Evolutionary conservation across 139 green algal genomes (phyloP).

Genomic region (Yamagishiella unicocca): DNA sequence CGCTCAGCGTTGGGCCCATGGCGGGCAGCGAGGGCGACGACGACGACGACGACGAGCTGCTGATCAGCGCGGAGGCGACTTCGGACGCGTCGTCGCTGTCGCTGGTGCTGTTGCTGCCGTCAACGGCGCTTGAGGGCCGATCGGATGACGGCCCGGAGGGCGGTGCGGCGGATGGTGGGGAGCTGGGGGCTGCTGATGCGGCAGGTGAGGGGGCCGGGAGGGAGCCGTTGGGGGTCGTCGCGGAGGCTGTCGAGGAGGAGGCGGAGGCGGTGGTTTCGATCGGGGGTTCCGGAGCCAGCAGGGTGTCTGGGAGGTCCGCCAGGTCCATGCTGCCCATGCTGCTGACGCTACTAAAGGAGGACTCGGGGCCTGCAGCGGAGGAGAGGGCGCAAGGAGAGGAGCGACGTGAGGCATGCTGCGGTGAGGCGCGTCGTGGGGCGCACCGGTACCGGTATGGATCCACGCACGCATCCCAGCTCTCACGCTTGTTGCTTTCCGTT

Average conservation of each 20-base stretch:
- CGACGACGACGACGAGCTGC: neutral
- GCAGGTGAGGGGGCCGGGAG: neutral
- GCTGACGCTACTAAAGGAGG: slow-evolving; percentile 27
- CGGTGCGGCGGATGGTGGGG: neutral
- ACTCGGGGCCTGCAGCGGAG: slow-evolving; percentile 5
- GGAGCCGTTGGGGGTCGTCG: too few species aligned
- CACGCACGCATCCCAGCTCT: too few species aligned
- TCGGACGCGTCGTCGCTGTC: neutral
- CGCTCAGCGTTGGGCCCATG: slow-evolving; percentile 2
- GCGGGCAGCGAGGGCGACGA: neutral
- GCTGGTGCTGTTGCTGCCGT: neutral
- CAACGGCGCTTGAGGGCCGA: neutral
- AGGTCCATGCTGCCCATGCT: slow-evolving; percentile 13
- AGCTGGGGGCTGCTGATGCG: neutral
- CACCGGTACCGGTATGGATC: too few species aligned
- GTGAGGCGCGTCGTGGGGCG: too few species aligned
- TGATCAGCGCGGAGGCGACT: neutral
- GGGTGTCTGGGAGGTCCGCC: neutral
- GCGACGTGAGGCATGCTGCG: too few species aligned
- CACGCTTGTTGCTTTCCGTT: too few species aligned
- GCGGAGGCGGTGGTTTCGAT: too few species aligned
- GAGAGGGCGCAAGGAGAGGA: too few species aligned
- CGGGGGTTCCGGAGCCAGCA: too few species aligned
- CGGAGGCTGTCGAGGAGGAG: too few species aligned
- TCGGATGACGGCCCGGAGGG: neutral